Percentiles rank a stretch among this genome's conserved stretches.
phyloP scores from a whole-genome alignment of 2,329 filamentous ascomycete species.

The Pseudocercospora eumusae region DNA sequence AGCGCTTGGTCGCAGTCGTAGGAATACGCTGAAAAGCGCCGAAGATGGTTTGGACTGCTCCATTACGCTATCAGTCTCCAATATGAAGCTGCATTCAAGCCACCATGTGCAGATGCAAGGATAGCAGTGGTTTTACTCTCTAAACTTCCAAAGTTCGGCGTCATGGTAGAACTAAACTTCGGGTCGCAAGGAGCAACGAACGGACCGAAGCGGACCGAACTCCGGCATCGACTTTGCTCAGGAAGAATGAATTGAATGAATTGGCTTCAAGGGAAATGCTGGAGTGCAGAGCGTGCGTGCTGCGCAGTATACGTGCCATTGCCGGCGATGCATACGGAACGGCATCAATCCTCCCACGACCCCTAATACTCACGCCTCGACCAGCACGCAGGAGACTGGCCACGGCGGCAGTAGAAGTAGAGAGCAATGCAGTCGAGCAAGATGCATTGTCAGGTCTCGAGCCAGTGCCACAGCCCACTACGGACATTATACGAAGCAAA shows the following conservation, averaged over 20 bases:
- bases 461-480: conserved; percentile 19
- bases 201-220: conserved; percentile 8
- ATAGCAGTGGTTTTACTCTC: conserved; percentile 2
- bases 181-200: conserved; percentile 17
- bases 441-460: conserved; percentile 37
- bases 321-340: conserved; percentile 34
- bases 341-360: conserved; percentile 20
- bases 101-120: conserved; percentile 21
- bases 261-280: conserved; percentile 41
- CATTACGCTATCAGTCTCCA: conserved; percentile 23
- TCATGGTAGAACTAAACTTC: not conserved
- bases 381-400: conserved; percentile 16
- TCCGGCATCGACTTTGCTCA: conserved; percentile 6
- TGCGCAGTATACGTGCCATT: conserved; percentile 48
- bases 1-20: conserved; percentile 65
- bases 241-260: not conserved
- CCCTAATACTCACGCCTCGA: conserved; percentile 32
- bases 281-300: conserved; percentile 48
- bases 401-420: conserved; percentile 17
- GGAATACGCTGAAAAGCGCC: conserved; percentile 83
- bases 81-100: conserved; percentile 10
- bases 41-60: conserved; percentile 31
- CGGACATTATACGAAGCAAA: conserved; percentile 3
- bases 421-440: conserved; percentile 8
- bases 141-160: no score